These are phyloP conservation scores for Rhizopogon vinicolor DNA, from an alignment of 768 basidiomycete genomes.

Conservation along the genomic window DNA sequence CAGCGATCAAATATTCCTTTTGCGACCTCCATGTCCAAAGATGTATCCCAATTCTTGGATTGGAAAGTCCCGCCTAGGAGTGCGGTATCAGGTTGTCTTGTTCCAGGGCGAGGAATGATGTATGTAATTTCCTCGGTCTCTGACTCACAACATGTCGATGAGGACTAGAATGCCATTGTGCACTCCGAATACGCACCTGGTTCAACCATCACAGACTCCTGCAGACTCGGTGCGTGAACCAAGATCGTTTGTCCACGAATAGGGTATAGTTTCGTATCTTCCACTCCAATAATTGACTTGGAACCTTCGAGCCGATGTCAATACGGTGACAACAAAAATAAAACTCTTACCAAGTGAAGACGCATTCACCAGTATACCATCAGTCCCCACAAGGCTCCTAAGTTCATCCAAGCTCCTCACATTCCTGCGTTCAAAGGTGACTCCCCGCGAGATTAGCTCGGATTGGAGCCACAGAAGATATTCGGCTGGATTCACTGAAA, in stretches of 20 bases:
- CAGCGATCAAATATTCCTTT: conserved; percentile 43
- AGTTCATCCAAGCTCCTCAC: conserved; percentile 44
- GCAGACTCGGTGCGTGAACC: conserved; percentile 62
- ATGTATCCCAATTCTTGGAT: conserved; percentile 44
- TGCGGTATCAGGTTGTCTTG: conserved; percentile 35
- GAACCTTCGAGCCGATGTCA: conserved; percentile 39
- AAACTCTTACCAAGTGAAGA: conserved; percentile 42
- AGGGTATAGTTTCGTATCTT: conserved; percentile 71
- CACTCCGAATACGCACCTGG: conserved; percentile 15
- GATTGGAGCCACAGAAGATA: conserved; percentile 48
- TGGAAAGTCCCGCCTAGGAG: conserved; percentile 59
- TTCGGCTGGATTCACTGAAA: conserved; percentile 44
- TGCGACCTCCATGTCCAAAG: conserved; percentile 37
- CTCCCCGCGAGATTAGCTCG: conserved; percentile 33
- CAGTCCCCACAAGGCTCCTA: conserved; percentile 30
- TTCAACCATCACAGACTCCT: conserved; percentile 25
- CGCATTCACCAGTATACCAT: conserved; percentile 50
- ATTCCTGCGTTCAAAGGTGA: conserved; percentile 37
- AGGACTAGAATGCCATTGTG: neutral
- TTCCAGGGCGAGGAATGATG: conserved; percentile 57
- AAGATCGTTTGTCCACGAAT: conserved; percentile 84
- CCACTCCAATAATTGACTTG: conserved; percentile 71
- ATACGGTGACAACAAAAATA: neutral
- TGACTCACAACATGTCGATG: neutral
- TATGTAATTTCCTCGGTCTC: conserved; percentile 37